Evolutionary conservation across 805 yeast species (phyloP).

Genomic region (Cyberlindnera bimundalis): DNA sequence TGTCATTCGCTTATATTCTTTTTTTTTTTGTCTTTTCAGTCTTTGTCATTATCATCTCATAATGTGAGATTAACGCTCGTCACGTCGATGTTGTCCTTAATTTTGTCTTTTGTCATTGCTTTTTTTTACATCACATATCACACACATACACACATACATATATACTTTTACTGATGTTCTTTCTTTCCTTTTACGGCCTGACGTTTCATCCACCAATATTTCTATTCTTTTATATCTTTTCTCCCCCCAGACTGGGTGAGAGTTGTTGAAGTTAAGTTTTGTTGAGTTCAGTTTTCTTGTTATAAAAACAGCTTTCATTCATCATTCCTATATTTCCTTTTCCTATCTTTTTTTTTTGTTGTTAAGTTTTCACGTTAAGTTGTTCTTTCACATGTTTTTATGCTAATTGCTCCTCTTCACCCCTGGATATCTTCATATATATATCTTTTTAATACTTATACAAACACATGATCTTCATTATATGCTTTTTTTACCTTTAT

Average conservation of each 20-base stretch:
- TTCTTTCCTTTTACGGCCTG: background rate
- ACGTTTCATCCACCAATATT: too few species aligned
- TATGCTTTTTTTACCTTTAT: background rate
- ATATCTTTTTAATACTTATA: background rate
- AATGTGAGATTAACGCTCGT: background rate
- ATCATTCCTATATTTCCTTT: too few species aligned
- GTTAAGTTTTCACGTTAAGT: background rate
- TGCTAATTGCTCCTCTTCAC: background rate
- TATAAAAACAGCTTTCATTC: background rate
- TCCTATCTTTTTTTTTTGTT: background rate
- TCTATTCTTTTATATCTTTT: too few species aligned
- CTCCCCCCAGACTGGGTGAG: background rate
- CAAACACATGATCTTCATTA: conserved; percentile 1
- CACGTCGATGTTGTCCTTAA: background rate
- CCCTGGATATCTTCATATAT: background rate
- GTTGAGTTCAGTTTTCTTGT: background rate
- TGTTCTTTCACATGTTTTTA: background rate
- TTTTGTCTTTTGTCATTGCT: background rate
- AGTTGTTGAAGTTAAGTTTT: background rate
- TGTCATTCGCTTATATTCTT: too few species aligned
- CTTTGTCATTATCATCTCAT: background rate
- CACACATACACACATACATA: too few species aligned
- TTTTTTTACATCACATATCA: too few species aligned
- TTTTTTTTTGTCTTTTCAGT: background rate
- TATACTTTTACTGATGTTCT: too few species aligned